Percentiles rank a stretch among this genome's conserved stretches.
Evolutionary conservation across 1,139 yeast genomes (phyloP).

Genomic region (Yarrowia galli): DNA sequence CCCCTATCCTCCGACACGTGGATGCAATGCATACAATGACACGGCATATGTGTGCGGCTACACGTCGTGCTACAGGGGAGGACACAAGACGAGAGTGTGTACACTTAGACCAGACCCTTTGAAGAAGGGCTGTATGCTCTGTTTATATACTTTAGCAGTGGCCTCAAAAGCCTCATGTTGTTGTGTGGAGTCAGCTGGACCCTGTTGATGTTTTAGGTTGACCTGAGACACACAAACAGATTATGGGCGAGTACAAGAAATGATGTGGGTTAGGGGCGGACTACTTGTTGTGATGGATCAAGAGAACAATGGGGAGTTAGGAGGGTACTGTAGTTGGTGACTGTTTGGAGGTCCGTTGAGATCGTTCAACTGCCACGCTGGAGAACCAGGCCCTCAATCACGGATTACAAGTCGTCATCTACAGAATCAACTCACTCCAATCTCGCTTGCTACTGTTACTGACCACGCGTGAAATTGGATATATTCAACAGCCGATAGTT

Average conservation of each 20-base stretch:
- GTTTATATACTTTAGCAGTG: not conserved
- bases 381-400: too few relatives aligned
- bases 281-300: too few relatives aligned
- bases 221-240: not conserved
- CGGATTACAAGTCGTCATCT: too few relatives aligned
- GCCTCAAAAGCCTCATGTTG: not conserved
- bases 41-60: conserved; percentile 24
- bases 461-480: too few relatives aligned
- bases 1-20: conserved; percentile 6
- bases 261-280: not conserved
- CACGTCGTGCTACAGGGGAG: conserved; percentile 23
- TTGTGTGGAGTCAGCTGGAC: conserved; percentile 1
- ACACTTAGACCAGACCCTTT: not conserved
- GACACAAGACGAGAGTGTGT: not conserved
- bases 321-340: too few relatives aligned
- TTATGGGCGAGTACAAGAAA: not conserved
- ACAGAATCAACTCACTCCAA: too few relatives aligned
- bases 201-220: conserved; percentile 3
- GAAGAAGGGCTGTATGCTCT: not conserved
- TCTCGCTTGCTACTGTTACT: too few relatives aligned
- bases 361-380: too few relatives aligned
- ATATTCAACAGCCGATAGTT: too few relatives aligned
- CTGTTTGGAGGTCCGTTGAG: too few relatives aligned
- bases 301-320: too few relatives aligned
- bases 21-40: conserved; percentile 25